Conservation (phyloP, 2,329 filamentous ascomycete genomes). For the Trichoderma lentiforme region DNA sequence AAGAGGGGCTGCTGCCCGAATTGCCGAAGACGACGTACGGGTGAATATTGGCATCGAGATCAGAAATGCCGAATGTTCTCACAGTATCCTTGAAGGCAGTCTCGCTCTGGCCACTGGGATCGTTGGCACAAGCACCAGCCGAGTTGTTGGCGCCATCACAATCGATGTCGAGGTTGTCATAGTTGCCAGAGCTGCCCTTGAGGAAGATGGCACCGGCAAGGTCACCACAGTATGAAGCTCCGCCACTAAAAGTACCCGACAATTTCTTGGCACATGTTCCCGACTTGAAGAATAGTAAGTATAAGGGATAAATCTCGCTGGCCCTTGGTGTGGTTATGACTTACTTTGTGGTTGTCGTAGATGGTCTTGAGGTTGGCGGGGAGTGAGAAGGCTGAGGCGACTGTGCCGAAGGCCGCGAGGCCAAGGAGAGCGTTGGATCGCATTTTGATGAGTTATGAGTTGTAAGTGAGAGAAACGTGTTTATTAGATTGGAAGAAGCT, state of each 20-base stretch:
- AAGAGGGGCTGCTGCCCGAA: neutral
- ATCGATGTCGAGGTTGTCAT: conserved; percentile 20
- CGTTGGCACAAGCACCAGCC: conserved; percentile 16
- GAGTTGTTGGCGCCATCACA: conserved; percentile 19
- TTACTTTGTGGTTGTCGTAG: conserved; percentile 20
- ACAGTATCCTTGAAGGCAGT: conserved; percentile 18
- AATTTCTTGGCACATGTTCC: conserved; percentile 27
- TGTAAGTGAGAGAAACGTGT: neutral
- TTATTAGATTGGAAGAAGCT: neutral
- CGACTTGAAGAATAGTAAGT: conserved; percentile 26
- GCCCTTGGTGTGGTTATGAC: neutral
- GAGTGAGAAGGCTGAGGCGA: conserved; percentile 19
- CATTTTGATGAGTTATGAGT: neutral
- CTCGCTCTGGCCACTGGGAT: conserved; percentile 17
- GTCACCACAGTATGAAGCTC: conserved; percentile 27
- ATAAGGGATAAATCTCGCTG: neutral
- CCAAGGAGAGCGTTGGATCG: conserved; percentile 9
- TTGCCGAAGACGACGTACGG: conserved; percentile 19
- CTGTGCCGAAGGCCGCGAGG: conserved; percentile 17
- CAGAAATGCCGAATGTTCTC: conserved; percentile 9
- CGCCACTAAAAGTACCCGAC: conserved; percentile 17
- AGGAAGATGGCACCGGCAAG: conserved; percentile 34
- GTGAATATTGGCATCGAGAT: conserved; percentile 18
- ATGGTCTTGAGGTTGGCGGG: conserved; percentile 20
- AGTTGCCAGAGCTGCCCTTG: conserved; percentile 26